These are phyloP conservation scores for Fomitopsis betulina DNA, from an alignment of 1,284 basidiomycete genomes.

Conservation along the genomic window DNA sequence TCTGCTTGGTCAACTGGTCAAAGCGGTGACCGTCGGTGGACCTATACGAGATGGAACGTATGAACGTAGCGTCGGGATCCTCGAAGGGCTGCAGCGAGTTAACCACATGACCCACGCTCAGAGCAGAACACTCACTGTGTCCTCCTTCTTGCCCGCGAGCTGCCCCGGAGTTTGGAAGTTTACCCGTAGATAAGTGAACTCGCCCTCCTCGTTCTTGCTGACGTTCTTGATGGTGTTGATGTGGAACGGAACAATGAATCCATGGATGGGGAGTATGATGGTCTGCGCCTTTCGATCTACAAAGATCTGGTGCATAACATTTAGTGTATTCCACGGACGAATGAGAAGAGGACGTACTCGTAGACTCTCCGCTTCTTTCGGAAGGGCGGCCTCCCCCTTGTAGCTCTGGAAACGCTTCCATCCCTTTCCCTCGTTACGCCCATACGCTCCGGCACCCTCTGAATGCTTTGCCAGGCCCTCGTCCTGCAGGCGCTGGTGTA, in stretches of 20 bases:
- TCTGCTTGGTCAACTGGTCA: conserved; percentile 85
- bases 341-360: conserved; percentile 45
- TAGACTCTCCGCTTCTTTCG: conserved; percentile 72
- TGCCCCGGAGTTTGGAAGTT: conserved; percentile 99
- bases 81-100: conserved; percentile 76
- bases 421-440: conserved; percentile 81
- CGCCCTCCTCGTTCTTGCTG: conserved; percentile 96
- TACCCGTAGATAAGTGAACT: conserved; percentile 92
- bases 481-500: conserved; percentile 77
- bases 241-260: conserved; percentile 96
- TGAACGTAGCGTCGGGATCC: conserved; percentile 94
- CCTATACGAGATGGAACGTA: conserved; percentile 93
- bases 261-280: conserved; percentile 90
- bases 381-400: conserved; percentile 89
- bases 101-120: not conserved
- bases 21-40: conserved; percentile 89
- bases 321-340: conserved; percentile 6
- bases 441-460: conserved; percentile 63
- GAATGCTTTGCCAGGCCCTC: conserved; percentile 86
- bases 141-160: conserved; percentile 97
- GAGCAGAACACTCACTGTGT: conserved; percentile 62
- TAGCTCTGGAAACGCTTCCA: conserved; percentile 98
- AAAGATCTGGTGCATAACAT: conserved; percentile 56
- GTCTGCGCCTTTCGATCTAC: conserved; percentile 91
- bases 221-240: conserved; percentile 99